A percentile compares a stretch with the other conserved stretches of the same genome.
Conservation (phyloP, 257 asterid genomes). For the Catharanthus roseus region DNA sequence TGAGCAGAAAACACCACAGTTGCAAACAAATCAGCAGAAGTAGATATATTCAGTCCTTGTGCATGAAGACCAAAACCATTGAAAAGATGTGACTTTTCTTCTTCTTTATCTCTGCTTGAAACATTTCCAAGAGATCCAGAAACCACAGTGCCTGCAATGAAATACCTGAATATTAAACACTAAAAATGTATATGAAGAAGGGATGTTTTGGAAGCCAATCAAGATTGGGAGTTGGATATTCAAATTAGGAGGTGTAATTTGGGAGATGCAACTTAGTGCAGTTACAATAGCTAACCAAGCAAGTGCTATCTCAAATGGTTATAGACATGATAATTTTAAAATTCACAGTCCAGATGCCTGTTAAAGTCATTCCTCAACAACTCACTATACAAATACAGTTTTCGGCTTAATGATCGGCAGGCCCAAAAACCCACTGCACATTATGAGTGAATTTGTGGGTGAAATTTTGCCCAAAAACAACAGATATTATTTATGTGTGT, state of each 20-base stretch:
- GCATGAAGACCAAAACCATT: conserved; percentile 29
- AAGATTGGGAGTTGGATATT: background rate
- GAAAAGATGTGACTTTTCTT: conserved; percentile 19
- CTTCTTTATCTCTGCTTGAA: conserved; percentile 32
- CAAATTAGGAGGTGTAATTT: background rate
- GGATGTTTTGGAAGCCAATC: background rate
- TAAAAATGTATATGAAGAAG: background rate
- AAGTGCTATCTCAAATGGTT: background rate
- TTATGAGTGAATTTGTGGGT: background rate
- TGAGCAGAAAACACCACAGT: conserved; percentile 58
- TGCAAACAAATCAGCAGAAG: conserved; percentile 61
- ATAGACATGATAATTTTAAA: background rate
- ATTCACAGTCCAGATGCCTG: background rate
- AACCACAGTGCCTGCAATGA: conserved; percentile 48
- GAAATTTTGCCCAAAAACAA: background rate
- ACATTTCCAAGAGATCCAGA: conserved; percentile 53
- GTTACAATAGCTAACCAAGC: background rate
- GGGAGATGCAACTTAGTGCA: background rate
- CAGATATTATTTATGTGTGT: background rate
- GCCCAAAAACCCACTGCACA: background rate
- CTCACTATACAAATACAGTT: background rate
- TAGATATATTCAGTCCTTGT: conserved; percentile 40
- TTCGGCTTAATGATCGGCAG: background rate
- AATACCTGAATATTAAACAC: conserved; percentile 1
- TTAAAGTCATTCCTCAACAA: background rate